Evolutionary conservation across 257 asterid genomes (phyloP).

Genomic region (Solanum chiquidenum): DNA sequence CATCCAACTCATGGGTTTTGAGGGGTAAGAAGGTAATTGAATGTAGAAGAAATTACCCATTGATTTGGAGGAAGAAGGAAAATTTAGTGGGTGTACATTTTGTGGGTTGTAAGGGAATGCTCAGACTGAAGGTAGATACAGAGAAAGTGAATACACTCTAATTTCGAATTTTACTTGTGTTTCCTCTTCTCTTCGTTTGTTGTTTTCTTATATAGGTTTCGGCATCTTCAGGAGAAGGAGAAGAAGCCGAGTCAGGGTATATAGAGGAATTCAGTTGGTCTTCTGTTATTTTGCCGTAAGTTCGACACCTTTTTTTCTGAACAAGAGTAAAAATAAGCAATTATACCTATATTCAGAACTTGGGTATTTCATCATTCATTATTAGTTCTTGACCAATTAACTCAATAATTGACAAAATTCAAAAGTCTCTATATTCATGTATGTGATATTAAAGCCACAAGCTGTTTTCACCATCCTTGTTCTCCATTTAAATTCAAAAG

Average conservation of each 20-base stretch:
- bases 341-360: background rate
- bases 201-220: slow-evolving; percentile 24
- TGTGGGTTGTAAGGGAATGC: background rate
- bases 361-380: background rate
- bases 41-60: background rate
- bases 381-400: background rate
- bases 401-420: background rate
- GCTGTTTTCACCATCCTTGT: background rate
- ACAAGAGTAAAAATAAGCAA: background rate
- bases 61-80: background rate
- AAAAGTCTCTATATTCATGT: background rate
- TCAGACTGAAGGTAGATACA: slow-evolving; percentile 10
- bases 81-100: background rate
- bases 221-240: slow-evolving; percentile 62
- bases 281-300: slow-evolving; percentile 83
- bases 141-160: background rate
- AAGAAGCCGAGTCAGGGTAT: slow-evolving; percentile 24
- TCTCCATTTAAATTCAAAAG: background rate
- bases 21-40: background rate
- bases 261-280: slow-evolving; percentile 72
- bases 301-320: background rate
- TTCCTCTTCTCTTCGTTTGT: background rate
- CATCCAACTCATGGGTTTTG: background rate
- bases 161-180: background rate
- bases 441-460: background rate